Evolutionary conservation across 1,139 yeast species (phyloP).

Genomic region (Hyphopichia wangnamkhiaoensis): DNA sequence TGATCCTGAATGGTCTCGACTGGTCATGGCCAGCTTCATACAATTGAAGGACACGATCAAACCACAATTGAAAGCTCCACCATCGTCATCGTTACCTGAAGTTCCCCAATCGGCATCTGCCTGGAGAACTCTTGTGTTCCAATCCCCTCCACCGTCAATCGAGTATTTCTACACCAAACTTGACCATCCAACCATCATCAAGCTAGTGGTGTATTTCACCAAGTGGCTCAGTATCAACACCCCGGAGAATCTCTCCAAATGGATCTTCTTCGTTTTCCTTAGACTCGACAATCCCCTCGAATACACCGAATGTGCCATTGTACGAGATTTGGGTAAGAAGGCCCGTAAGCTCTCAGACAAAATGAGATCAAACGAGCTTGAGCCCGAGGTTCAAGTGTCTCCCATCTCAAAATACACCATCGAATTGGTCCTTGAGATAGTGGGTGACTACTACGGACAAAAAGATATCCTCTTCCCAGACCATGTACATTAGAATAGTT

Average conservation of each 20-base stretch:
- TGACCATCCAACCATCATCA: conserved; percentile 36
- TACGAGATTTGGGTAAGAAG: conserved; percentile 42
- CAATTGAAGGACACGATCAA: background rate
- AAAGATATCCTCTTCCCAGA: conserved; percentile 24
- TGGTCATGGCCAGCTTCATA: conserved; percentile 1
- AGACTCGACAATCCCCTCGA: conserved; percentile 38
- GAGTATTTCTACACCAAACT: conserved; percentile 19
- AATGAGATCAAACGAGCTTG: conserved; percentile 7
- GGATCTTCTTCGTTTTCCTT: conserved; percentile 40
- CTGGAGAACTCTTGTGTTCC: conserved; percentile 35
- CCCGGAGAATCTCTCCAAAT: conserved; percentile 30
- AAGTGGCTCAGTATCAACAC: conserved; percentile 39
- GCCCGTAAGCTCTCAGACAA: conserved; percentile 30
- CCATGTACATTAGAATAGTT: background rate
- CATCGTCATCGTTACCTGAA: conserved; percentile 4
- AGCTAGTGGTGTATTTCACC: conserved; percentile 36
- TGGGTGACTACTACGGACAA: conserved; percentile 40
- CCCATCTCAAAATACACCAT: conserved; percentile 25
- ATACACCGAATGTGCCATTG: conserved; percentile 32
- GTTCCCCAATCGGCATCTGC: conserved; percentile 29
- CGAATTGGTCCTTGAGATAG: conserved; percentile 33
- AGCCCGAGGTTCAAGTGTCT: conserved; percentile 2
- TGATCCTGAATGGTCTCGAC: conserved; percentile 3
- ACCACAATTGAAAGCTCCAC: background rate
- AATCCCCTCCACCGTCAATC: conserved; percentile 30